Evolutionary conservation across 164 flowering plant genomes (phyloP), one percentile per base, ranked within the genome.

Genomic region (Annona squamosa): DNA sequence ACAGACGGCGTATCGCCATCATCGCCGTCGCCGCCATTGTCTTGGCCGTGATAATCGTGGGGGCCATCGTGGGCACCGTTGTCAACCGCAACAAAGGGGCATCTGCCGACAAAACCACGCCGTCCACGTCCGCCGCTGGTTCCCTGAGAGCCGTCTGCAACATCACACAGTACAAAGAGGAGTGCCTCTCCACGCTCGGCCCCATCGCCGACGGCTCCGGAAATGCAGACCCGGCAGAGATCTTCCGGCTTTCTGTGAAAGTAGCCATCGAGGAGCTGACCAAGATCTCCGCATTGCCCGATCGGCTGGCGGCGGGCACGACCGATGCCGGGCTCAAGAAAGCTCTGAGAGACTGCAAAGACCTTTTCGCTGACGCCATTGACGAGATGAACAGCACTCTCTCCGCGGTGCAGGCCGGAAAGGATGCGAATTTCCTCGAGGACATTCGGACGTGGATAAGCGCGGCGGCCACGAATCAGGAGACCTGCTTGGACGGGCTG

Each of bases 401-500:
- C 18, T 68, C 87, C n/a, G 74, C 81, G 12, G 74, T 76, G 84
- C 79, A 72, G 37, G 79, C 44, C 63, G n/a, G 43, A 19, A 37
- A 74, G 0, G 71, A 67, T 9, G 12, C 48, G 18, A 82, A 78
- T 74, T 26, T 26, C 1, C 67, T 89, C 71, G 78, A 75, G 19
- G 87, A 90, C 65, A 65, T 92, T 9, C 82, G 80, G 80, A 90
- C 97, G 18, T 90, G 95, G 97, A 70, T 92, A 42, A 89, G 93
- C 72, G 74, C 82, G 0, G 87, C 92, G 2, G 63, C 85, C 76
- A 86, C 94, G 0, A 79, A 90, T 71, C 84, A 81, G 67, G 87
- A 90, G 41, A 90, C 92, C 1, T 92, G 97, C 73, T 45, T 85
- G 66, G 96, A 90, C 47, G 96, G 90, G 10, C 73, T 91, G 74